Base-by-base conservation (phyloP, 1,139 yeast genomes). In the Pichia kudriavzevii region DNA sequence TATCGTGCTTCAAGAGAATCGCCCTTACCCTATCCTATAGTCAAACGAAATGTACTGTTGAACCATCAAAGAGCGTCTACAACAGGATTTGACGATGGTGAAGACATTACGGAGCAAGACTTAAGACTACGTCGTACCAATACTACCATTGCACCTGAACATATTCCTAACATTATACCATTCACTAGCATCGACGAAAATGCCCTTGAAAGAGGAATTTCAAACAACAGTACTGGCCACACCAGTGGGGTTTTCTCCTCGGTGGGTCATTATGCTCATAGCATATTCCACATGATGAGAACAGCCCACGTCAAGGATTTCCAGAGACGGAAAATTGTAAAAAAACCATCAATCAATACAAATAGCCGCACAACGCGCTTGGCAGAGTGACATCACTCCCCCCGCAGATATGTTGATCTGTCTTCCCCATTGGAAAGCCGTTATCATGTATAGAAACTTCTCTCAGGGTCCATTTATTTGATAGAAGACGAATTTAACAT, bases 301-400 rank as follows among this genome's bases (percentile, higher is more conserved):
- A 69, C 68, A 53, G 96, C 96, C 0, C 96, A 87, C 53, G 78
- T 85, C 25, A 80, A 80, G 50, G 96, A 87, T 61, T 87, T 87
- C 66, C 94, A 85, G 59, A 69, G 94, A 45, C 63, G 77, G 36
- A 70, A 65, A 23, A 57, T 56, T 13, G 52, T 50, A 9, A 61
- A 59, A n/a, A 55, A 59, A 34, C n/a, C n/a, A 21, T 21, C 23
- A 10, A n/a, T 10, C 9, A 21, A 21, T 21, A 10, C 11, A 21
- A 21, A 21, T 21, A 21, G n/a, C n/a, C n/a, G 11, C 23, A 21
- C 23, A n/a, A n/a, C n/a, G n/a, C n/a, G 16, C 21, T 18, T 14
- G 29, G 15, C 21, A 19, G 29, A 21, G 30, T 27, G 30, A 27
- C 30, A 27, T 27, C 30, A 27, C 30, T 17, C 11, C 13, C 30